Percentiles rank a stretch among this genome's conserved stretches.
Conservation (phyloP, 1,284 basidiomycete species). For the Heterobasidion occidentale region DNA sequence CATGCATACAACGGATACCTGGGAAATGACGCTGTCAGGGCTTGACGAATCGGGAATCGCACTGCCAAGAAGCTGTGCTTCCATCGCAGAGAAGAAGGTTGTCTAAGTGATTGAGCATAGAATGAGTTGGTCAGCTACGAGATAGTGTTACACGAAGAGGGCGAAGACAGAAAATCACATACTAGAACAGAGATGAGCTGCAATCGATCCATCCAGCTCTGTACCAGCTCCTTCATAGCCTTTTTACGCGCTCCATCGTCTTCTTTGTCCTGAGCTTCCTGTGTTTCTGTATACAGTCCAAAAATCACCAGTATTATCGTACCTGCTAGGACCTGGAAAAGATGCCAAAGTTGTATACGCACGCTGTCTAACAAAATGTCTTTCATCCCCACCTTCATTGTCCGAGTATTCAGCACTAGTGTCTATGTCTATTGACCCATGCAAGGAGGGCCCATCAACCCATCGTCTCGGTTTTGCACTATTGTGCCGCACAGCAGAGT, state of each 20-base stretch:
- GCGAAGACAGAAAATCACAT: conserved; percentile 14
- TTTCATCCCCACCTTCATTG: no score
- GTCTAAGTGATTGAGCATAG: conserved; percentile 27
- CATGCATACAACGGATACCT: conserved; percentile 39
- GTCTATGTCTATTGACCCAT: no score
- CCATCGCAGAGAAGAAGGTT: conserved; percentile 51
- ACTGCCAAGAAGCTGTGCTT: conserved; percentile 42
- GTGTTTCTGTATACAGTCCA: conserved; percentile 26
- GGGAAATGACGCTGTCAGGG: conserved; percentile 15
- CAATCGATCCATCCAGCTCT: conserved; percentile 53
- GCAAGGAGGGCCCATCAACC: no score
- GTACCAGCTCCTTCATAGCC: conserved; percentile 40
- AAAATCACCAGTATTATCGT: no score
- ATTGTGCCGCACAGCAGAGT: no score
- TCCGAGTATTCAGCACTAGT: no score
- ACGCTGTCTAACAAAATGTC: no score
- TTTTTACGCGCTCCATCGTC: conserved; percentile 36
- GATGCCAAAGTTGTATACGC: no score
- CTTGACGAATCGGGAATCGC: conserved; percentile 21
- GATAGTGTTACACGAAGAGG: not conserved
- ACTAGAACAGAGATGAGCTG: conserved; percentile 55
- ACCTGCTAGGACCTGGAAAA: no score
- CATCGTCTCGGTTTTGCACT: no score
- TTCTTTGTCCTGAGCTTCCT: conserved; percentile 36
- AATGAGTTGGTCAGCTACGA: no score